Base-by-base conservation (phyloP, 805 yeast genomes). In the Lipomyces starkeyi region DNA sequence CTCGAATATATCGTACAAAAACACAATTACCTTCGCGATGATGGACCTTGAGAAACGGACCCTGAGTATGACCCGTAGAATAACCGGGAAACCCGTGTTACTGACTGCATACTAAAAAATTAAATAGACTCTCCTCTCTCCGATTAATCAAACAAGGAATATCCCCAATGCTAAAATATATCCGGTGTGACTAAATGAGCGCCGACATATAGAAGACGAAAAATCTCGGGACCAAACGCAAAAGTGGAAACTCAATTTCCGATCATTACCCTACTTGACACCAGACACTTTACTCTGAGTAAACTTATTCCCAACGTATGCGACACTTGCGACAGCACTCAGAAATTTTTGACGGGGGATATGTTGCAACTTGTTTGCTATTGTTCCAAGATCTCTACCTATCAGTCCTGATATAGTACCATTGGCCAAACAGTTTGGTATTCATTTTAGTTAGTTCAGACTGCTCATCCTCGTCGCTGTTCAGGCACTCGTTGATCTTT, bases 201-300 rank as follows among this genome's bases (percentile, higher is more conserved):
- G 63, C 61, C 32, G 40, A 29, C 4, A 29, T 29, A 29, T 65
- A 17, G 61, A 55, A 35, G 63, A 61, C 25, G 61, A 56, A 29
- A 66, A 66, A 55, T 62, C 59, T 53, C 59, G 65, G 63, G 62
- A 62, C 14, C 20, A 43, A n/a, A 4, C 1, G 13, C 11, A 5
- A 6, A 1, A 3, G 49, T 43, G n/a, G 20, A 17, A 43, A 43
- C 49, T n/a, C 49, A 17, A 17, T 13, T 4, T 43, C 22, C 3
- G 22, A 0, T 2, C 17, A 7, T 43, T 43, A 43, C 49, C 49
- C 49, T 43, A n/a, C 49, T 2, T 17, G 9, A 43, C 49, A 43
- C 49, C 22, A 43, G 9, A 43, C 49, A 11, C 22, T n/a, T 9
- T 37, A 37, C 7, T 29, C 32, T 29, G 32, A 29, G 32, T 5